Percentiles rank a stretch among this genome's conserved stretches.
These are phyloP conservation scores for Gonapodya prolifera DNA, from an alignment of 192 early-diverging fungal species.

Conservation along the genomic window DNA sequence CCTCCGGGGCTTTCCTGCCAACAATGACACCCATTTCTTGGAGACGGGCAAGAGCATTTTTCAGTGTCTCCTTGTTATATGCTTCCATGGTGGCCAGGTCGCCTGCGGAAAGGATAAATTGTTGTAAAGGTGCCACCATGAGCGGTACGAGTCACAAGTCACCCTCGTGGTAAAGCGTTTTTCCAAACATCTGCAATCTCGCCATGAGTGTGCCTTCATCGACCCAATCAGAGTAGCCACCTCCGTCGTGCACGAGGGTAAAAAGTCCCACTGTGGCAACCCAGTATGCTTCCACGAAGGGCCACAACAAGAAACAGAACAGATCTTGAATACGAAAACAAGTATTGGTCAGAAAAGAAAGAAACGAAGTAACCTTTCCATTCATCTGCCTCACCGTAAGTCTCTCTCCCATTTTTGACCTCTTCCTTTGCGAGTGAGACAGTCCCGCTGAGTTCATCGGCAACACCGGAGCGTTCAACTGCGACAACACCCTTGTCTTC, in stretches of 20 bases:
- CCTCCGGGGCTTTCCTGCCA: constrained; percentile 20
- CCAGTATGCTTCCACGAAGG: constrained; percentile 84
- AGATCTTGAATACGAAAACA: constrained; percentile 36
- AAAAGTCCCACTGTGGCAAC: constrained; percentile 48
- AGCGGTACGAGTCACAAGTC: constrained; percentile 12
- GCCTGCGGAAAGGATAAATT: constrained; percentile 10
- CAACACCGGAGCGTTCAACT: constrained; percentile 12
- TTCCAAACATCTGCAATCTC: constrained; percentile 59
- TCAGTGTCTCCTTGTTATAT: constrained; percentile 71
- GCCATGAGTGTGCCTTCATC: constrained; percentile 57
- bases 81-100: constrained; percentile 65
- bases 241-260: constrained; percentile 15
- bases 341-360: not conserved
- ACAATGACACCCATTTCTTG: constrained; percentile 55
- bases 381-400: constrained; percentile 30
- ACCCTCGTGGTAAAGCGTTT: constrained; percentile 76
- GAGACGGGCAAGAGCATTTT: constrained; percentile 59
- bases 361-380: not conserved
- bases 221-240: constrained; percentile 37
- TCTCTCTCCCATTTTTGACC: constrained; percentile 36
- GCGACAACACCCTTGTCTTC: constrained; percentile 24
- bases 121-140: not conserved
- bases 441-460: not conserved
- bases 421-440: constrained; percentile 10
- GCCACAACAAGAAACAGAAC: constrained; percentile 73